Conservation (phyloP, 306 rosid species). For the Cucurbita argyrosperma region DNA sequence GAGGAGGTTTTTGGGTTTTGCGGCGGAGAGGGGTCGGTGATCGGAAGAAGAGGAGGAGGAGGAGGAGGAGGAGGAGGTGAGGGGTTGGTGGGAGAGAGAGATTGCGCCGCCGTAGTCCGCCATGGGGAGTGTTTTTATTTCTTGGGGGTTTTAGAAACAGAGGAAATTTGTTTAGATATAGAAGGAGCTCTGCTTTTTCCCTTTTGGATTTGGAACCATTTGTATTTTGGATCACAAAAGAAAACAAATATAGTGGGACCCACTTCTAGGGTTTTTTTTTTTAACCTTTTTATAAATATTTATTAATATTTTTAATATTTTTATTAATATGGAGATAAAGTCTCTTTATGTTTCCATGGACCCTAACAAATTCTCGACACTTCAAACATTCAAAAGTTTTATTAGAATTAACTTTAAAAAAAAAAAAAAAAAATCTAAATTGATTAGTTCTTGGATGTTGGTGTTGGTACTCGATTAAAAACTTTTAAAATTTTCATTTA, state of each 20-base stretch:
- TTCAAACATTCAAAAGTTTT: no score
- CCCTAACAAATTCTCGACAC: no score
- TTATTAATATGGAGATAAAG: no score
- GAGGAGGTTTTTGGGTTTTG: not conserved
- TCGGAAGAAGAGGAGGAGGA: slow-evolving; percentile 10
- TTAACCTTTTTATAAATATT: no score
- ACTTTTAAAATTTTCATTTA: no score
- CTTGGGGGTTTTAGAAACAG: not conserved
- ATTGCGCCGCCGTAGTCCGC: slow-evolving; percentile 4
- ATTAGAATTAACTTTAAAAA: no score
- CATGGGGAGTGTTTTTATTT: not conserved
- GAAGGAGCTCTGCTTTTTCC: not conserved
- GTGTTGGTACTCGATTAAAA: no score
- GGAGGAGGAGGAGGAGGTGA: slow-evolving; percentile 10
- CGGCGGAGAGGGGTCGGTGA: slow-evolving; percentile 6
- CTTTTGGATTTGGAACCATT: not conserved
- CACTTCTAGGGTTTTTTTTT: not conserved
- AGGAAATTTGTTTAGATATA: not conserved
- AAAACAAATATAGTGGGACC: not conserved
- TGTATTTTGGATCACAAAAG: not conserved
- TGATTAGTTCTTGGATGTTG: no score
- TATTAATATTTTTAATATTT: no score
- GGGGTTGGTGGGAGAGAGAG: not conserved
- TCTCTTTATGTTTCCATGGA: no score
- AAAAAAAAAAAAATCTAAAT: no score